phyloP scores from a whole-genome alignment of 2,329 filamentous ascomycete species.

The Akanthomyces dipterigenus region DNA sequence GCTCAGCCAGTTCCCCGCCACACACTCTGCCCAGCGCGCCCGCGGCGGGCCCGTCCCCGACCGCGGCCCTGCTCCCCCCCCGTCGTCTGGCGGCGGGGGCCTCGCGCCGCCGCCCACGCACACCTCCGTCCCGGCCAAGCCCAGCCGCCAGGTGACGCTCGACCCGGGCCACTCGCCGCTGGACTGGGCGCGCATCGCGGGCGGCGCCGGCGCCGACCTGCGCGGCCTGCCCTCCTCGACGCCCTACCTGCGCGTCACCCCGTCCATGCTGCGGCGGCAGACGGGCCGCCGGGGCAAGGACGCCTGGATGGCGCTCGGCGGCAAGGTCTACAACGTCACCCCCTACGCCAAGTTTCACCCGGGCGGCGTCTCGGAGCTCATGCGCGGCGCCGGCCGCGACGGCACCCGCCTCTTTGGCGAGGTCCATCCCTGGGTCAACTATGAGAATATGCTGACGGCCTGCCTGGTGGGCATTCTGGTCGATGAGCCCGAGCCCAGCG shows the following conservation, averaged over 20 bases:
- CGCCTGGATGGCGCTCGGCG: constrained; percentile 85
- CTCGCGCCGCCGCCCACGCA: constrained; percentile 52
- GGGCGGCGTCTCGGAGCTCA: constrained; percentile 69
- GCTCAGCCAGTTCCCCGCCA: constrained; percentile 42
- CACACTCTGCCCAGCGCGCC: constrained; percentile 46
- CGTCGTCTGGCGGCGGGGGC: constrained; percentile 23
- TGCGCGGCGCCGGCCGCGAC: constrained; percentile 55
- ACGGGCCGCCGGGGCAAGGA: constrained; percentile 79
- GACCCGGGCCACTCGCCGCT: constrained; percentile 90
- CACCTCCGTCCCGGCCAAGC: constrained; percentile 44
- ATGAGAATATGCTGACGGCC: constrained; percentile 59
- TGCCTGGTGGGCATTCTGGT: constrained; percentile 60
- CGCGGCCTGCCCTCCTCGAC: constrained; percentile 50
- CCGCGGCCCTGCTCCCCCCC: constrained; percentile 28
- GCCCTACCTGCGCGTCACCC: constrained; percentile 67
- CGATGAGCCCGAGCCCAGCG: constrained; percentile 44
- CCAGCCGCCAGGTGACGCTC: constrained; percentile 66
- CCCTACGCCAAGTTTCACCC: constrained; percentile 90
- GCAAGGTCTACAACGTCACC: constrained; percentile 89
- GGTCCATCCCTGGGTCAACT: constrained; percentile 67
- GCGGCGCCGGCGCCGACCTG: constrained; percentile 52
- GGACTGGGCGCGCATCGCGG: constrained; percentile 81
- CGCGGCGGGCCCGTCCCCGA: constrained; percentile 34
- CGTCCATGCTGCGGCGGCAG: constrained; percentile 67
- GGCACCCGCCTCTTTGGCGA: constrained; percentile 58